phyloP scores from a whole-genome alignment of 208 protist species.

The Vickermania ingenoplastis region DNA sequence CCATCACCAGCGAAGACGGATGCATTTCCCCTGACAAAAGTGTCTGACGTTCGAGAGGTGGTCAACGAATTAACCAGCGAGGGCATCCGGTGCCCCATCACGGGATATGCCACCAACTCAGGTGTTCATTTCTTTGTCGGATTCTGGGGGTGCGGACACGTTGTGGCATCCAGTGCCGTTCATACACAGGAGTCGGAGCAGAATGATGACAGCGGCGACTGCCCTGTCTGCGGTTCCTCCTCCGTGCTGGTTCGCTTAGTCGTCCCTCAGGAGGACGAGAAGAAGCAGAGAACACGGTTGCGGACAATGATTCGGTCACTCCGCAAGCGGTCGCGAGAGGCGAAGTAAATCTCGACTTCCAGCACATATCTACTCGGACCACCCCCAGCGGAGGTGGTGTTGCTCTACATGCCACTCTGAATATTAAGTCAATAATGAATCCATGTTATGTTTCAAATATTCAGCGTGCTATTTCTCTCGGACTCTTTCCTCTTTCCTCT shows the following conservation, averaged over 20 bases:
- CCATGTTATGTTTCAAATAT: too few species aligned
- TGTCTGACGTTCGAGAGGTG: constrained; percentile 53
- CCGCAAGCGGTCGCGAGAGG: constrained; percentile 35
- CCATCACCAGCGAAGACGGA: neutral
- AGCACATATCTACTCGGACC: too few species aligned
- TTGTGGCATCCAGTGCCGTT: constrained; percentile 26
- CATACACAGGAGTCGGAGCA: neutral
- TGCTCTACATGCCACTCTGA: too few species aligned
- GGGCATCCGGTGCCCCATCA: constrained; percentile 48
- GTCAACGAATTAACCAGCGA: constrained; percentile 18
- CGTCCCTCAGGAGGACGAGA: constrained; percentile 17
- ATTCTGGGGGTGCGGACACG: constrained; percentile 74
- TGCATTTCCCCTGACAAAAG: constrained; percentile 13
- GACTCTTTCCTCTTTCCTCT: too few species aligned
- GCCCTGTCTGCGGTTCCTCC: constrained; percentile 27
- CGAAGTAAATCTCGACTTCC: too few species aligned
- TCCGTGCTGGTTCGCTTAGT: constrained; percentile 32
- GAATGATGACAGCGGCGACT: constrained; percentile 7
- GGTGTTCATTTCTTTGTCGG: constrained; percentile 55
- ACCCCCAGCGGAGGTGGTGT: too few species aligned
- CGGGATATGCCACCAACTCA: constrained; percentile 26
- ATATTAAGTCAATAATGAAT: too few species aligned
- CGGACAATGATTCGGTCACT: constrained; percentile 10
- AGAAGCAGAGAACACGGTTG: constrained; percentile 16
- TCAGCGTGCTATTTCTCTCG: too few species aligned